phyloP scores from a whole-genome alignment of 148 eudicot genomes.

The Silene conica region DNA sequence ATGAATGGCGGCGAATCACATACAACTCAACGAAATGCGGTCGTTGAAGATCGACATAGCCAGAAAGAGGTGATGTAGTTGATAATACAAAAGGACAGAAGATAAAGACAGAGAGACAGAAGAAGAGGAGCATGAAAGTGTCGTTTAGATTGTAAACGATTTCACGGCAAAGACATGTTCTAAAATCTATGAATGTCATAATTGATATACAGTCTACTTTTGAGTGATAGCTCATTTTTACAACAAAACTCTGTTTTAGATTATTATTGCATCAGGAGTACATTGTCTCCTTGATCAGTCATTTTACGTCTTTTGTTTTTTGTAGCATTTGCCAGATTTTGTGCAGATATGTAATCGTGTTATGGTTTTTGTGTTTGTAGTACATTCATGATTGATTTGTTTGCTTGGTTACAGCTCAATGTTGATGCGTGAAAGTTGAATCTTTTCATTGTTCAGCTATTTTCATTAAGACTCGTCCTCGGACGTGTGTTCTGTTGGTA shows the following conservation, averaged over 20 bases:
- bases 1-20: too few relatives aligned
- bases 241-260: slow-evolving; percentile 2
- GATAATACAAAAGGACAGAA: neutral
- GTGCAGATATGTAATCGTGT: neutral
- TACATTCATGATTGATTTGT: neutral
- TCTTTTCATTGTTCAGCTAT: too few relatives aligned
- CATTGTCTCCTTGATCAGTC: neutral
- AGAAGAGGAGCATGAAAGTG: slow-evolving; percentile 2
- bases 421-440: neutral
- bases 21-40: too few relatives aligned
- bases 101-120: neutral
- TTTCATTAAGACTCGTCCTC: too few relatives aligned
- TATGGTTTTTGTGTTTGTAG: neutral
- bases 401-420: neutral
- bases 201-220: neutral
- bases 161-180: slow-evolving; percentile 10
- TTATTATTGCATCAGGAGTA: slow-evolving; percentile 6
- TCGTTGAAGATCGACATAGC: neutral
- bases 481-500: too few relatives aligned
- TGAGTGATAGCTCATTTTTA: slow-evolving; percentile 10
- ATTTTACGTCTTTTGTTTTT: neutral
- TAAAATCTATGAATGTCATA: slow-evolving; percentile 7
- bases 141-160: neutral
- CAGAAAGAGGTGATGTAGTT: neutral
- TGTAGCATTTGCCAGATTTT: neutral